phyloP scores from a whole-genome alignment of 345 rosid genomes.

The Aurinia saxatilis region DNA sequence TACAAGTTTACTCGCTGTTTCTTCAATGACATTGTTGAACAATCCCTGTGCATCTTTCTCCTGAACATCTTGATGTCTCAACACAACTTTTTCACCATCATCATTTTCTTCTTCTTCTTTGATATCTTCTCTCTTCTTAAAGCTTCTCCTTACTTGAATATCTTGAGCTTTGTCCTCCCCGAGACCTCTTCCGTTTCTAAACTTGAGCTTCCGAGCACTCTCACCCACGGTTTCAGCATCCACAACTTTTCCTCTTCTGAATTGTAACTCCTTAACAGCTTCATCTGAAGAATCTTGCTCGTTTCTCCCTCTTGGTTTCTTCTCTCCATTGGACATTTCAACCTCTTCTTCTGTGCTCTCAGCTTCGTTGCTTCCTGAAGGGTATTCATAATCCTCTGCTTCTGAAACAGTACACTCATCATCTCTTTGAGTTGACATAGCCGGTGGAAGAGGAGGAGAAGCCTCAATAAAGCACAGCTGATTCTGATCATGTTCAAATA shows the following conservation, averaged over 20 bases:
- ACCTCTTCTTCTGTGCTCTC: slow-evolving; percentile 39
- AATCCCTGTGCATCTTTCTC: slow-evolving; percentile 65
- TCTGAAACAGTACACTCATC: slow-evolving; percentile 32
- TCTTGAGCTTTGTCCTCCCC: slow-evolving; percentile 39
- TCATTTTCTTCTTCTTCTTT: slow-evolving; percentile 19
- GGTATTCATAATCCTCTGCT: slow-evolving; percentile 34
- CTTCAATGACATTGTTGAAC: slow-evolving; percentile 85
- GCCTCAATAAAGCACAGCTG: slow-evolving; percentile 32
- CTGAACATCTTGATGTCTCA: slow-evolving; percentile 75
- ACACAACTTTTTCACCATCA: slow-evolving; percentile 42
- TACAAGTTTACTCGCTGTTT: slow-evolving; percentile 81
- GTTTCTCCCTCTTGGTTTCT: slow-evolving; percentile 24
- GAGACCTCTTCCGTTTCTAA: slow-evolving; percentile 47
- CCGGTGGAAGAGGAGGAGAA: slow-evolving; percentile 12
- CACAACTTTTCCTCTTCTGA: slow-evolving; percentile 66
- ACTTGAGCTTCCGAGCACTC: slow-evolving; percentile 62
- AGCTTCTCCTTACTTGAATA: slow-evolving; percentile 37
- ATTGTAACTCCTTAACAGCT: slow-evolving; percentile 40
- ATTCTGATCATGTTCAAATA: slow-evolving; percentile 32
- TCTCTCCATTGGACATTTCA: slow-evolving; percentile 34
- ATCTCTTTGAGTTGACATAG: slow-evolving; percentile 29
- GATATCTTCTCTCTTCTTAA: slow-evolving; percentile 43
- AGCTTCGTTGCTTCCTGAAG: slow-evolving; percentile 27
- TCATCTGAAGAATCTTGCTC: slow-evolving; percentile 31
- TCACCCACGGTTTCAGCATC: slow-evolving; percentile 45